phyloP scores from a whole-genome alignment of 805 yeast species.

The Teunomyces barrocoloradensis region DNA sequence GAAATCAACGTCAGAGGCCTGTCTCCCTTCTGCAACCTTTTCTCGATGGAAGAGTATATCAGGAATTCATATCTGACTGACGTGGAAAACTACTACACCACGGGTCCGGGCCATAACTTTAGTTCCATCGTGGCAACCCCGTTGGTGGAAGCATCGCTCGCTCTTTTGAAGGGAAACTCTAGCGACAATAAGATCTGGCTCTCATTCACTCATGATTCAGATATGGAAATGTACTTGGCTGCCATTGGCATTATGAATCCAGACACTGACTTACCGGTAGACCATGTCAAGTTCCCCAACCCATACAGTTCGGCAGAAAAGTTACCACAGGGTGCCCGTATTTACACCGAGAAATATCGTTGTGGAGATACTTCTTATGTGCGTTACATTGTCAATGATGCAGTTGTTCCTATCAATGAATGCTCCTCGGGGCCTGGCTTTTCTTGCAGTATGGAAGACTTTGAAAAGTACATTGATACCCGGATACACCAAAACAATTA shows the following conservation, averaged over 20 bases:
- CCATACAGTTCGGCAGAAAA: slow-evolving; percentile 43
- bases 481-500: slow-evolving; percentile 27
- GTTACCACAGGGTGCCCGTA: slow-evolving; percentile 43
- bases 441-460: slow-evolving; percentile 38
- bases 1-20: slow-evolving; percentile 69
- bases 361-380: slow-evolving; percentile 33
- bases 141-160: slow-evolving; percentile 46
- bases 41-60: slow-evolving; percentile 67
- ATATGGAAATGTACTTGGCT: slow-evolving; percentile 56
- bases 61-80: slow-evolving; percentile 61
- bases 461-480: slow-evolving; percentile 24
- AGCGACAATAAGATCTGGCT: slow-evolving; percentile 56
- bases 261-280: slow-evolving; percentile 41
- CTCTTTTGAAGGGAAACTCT: slow-evolving; percentile 40
- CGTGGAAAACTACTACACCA: slow-evolving; percentile 54
- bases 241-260: slow-evolving; percentile 60
- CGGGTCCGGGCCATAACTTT: slow-evolving; percentile 62
- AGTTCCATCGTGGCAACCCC: slow-evolving; percentile 62
- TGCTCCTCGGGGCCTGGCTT: slow-evolving; percentile 43
- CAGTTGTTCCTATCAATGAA: slow-evolving; percentile 34
- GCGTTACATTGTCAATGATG: slow-evolving; percentile 38
- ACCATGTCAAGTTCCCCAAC: slow-evolving; percentile 46
- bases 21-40: slow-evolving; percentile 64
- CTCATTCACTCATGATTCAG: slow-evolving; percentile 75
- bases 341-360: slow-evolving; percentile 34